Evolutionary conservation across 768 basidiomycete genomes (phyloP).

Genomic region (Saitozyma podzolica): DNA sequence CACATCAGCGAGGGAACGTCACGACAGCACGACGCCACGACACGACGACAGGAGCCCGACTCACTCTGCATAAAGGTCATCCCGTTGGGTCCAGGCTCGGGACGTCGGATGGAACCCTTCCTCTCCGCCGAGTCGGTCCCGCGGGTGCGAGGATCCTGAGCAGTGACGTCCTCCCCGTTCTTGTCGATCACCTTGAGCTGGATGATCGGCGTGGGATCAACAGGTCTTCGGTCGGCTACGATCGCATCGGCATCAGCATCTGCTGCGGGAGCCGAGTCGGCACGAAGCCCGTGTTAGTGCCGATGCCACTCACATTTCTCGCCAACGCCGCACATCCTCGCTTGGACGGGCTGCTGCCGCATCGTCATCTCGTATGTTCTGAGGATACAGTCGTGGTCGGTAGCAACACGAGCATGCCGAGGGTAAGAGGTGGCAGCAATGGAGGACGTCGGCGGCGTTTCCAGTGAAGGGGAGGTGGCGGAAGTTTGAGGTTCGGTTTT

Average conservation of each 20-base stretch:
- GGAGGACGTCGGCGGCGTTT: too few relatives aligned
- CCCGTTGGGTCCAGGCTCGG: slow-evolving; percentile 20
- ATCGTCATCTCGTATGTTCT: slow-evolving; percentile 84
- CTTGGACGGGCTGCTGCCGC: slow-evolving; percentile 86
- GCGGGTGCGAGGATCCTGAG: slow-evolving; percentile 9
- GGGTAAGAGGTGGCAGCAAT: too few relatives aligned
- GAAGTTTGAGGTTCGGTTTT: too few relatives aligned
- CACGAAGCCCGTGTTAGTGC: not conserved
- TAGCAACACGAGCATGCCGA: too few relatives aligned
- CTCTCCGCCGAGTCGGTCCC: not conserved
- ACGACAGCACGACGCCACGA: slow-evolving; percentile 52
- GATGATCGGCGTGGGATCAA: slow-evolving; percentile 96
- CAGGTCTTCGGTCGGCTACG: slow-evolving; percentile 86
- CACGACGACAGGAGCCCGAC: slow-evolving; percentile 24
- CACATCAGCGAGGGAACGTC: slow-evolving; percentile 50
- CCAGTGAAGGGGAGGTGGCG: too few relatives aligned
- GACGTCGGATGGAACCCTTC: slow-evolving; percentile 13
- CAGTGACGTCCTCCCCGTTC: slow-evolving; percentile 28
- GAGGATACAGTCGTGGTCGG: slow-evolving; percentile 38
- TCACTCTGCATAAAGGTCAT: slow-evolving; percentile 50
- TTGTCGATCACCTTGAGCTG: slow-evolving; percentile 83
- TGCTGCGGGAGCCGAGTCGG: slow-evolving; percentile 3
- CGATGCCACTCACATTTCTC: slow-evolving; percentile 62
- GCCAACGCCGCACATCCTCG: slow-evolving; percentile 55
- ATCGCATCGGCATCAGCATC: not conserved